phyloP scores from a whole-genome alignment of 352 stramenopile species.

The Pythium aristosporum region DNA sequence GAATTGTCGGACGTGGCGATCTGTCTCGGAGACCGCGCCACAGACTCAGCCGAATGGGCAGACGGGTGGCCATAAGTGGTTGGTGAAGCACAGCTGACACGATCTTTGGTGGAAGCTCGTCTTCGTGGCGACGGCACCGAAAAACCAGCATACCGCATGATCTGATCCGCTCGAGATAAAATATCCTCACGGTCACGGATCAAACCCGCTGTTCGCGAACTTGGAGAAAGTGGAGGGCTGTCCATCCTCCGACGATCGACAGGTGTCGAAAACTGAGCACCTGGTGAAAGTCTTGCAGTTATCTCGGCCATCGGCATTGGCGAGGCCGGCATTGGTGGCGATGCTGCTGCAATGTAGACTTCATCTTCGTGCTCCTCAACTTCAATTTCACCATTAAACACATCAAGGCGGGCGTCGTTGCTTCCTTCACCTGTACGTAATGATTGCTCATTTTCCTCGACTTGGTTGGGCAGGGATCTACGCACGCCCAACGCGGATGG shows the following conservation, averaged over 20 bases:
- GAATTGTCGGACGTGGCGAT: slow-evolving; percentile 24
- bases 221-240: slow-evolving; percentile 22
- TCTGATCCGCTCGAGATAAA: slow-evolving; percentile 28
- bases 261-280: no score
- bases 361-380: background rate
- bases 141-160: slow-evolving; percentile 31
- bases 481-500: slow-evolving; percentile 1
- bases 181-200: slow-evolving; percentile 30
- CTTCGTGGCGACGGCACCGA: slow-evolving; percentile 21
- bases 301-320: background rate
- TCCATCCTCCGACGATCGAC: background rate
- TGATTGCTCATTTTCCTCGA: background rate
- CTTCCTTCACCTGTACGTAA: background rate
- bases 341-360: background rate
- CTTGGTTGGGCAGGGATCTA: slow-evolving; percentile 3
- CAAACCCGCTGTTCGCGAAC: slow-evolving; percentile 22
- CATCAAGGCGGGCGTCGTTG: background rate
- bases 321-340: background rate
- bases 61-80: background rate
- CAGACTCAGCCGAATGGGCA: no score
- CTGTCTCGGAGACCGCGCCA: slow-evolving; percentile 9
- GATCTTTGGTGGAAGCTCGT: background rate
- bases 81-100: background rate
- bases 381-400: background rate
- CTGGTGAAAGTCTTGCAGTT: background rate